Evolutionary conservation across 106 monocot genomes (phyloP).

Genomic region (Narthecium ossifragum): DNA sequence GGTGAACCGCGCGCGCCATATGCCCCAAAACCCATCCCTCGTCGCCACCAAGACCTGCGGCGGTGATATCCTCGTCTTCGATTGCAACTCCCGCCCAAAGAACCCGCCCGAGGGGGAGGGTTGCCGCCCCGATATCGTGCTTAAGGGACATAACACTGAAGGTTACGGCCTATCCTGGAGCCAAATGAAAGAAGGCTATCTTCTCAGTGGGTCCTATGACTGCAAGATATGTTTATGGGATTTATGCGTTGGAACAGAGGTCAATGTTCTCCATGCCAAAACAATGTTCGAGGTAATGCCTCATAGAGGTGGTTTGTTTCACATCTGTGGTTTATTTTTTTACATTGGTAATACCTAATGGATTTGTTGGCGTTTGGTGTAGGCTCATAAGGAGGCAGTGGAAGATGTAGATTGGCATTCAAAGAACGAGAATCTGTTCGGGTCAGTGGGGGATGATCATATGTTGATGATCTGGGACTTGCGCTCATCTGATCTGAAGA

Average conservation of each 20-base stretch:
- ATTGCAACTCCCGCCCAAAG: slow-evolving; percentile 16
- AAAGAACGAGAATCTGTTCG: slow-evolving; percentile 79
- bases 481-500: slow-evolving; percentile 46
- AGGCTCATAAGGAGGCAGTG: slow-evolving; percentile 67
- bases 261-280: slow-evolving; percentile 33
- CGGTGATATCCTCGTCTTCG: slow-evolving; percentile 68
- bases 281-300: slow-evolving; percentile 71
- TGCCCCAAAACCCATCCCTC: slow-evolving; percentile 65
- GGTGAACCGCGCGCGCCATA: slow-evolving; percentile 84
- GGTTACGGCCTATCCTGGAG: slow-evolving; percentile 93
- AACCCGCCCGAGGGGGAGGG: slow-evolving; percentile 7
- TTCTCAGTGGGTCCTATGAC: slow-evolving; percentile 87
- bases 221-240: slow-evolving; percentile 91
- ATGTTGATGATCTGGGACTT: slow-evolving; percentile 94
- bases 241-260: slow-evolving; percentile 18
- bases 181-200: slow-evolving; percentile 57
- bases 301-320: background rate
- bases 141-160: slow-evolving; percentile 64
- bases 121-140: slow-evolving; percentile 34
- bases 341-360: background rate
- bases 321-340: background rate
- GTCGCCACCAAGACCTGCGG: slow-evolving; percentile 81
- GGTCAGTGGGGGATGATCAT: slow-evolving; percentile 92
- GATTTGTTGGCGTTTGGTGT: background rate
- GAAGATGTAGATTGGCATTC: slow-evolving; percentile 97